Evolutionary conservation across 352 stramenopile species (phyloP), one percentile per base, ranked within the genome.

Genomic region (Pythium pectinolyticum): DNA sequence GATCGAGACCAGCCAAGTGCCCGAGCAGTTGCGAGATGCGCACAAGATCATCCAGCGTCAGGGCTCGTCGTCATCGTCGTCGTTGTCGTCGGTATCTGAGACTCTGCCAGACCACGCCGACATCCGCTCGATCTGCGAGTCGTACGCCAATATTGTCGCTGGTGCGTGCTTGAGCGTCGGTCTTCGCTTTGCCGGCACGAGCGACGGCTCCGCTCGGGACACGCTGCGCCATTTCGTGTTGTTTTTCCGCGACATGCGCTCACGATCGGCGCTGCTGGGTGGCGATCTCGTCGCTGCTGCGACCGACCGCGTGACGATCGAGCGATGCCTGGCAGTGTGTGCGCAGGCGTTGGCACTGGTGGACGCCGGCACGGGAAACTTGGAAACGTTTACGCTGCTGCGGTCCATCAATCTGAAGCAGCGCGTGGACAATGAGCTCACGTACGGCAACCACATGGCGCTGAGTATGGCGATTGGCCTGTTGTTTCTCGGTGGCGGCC

Each of bases 361-460:
- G 22, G 97, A 99, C 71, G 92, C 96, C 46, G 97, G 97, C 27
- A 98, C 89, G 17, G 97, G 97, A 9, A 87, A 99, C 67, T 59
- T 99, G 12, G 89, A 98, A 66, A 96, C 90, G 10, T 74, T 99
- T 25, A 77, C 87, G 32, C 47, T 99, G 3, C 78, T 99, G 39
- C 95, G 97, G 14, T 88, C 85, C 3, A 67, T 93, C 57, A 91
- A 87, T 28, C 51, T 95, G 47, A 78, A 85, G 2, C 85, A 93
- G 63, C 81, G 81, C n/a, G 78, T 89, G 5, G 84, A 95, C 40
- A 58, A 70, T 4, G 82, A 90, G 49, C 86, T 98, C 34, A 95
- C 85, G 12, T 99, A 98, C 59, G 97, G 97, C 9, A 97, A 93
- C 34, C 96, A 99, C 75, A 98, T 99, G 93, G 83, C 89, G 15